Base-by-base conservation (phyloP, 495 filamentous ascomycete species). In the Penicillium salamii region DNA sequence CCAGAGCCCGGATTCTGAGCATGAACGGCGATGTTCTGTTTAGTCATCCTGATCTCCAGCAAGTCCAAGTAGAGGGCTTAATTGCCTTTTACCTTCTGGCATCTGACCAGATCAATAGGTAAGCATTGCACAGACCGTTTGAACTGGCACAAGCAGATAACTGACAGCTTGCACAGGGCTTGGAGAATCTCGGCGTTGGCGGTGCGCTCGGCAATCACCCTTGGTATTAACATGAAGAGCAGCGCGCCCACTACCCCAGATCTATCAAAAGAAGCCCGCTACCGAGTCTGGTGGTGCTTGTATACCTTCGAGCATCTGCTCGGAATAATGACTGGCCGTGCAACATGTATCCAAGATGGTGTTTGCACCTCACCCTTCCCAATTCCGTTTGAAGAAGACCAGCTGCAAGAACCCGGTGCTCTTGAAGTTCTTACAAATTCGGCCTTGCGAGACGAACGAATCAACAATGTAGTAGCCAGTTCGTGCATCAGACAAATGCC, bases 201-300 rank as follows among this genome's bases (percentile, higher is more conserved):
- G 18, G 65, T 87, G 36, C 78, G 85, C 17, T 77, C 79, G 49
- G 81, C 79, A 7, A 73, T 81, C 36, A 77, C 78, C 2, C 72
- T 87, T 9, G 84, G 83, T 7, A 70, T 88, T 17, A 83, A 87
- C 54, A 69, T 86, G 56, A 81, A 82, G 32, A 87, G 77, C 52
- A 76, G 78, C 19, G 78, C 74, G 38, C 67, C 71, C 14, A 59
- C 66, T 2, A 72, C 81, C 1, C 53, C 70, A 7, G 72, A 78
- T 46, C 56, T 72, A 11, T 75, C 83, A n/a, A 83, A 80, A 55
- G 84, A 87, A 55, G 71, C 78, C 41, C 76, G 83, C 35, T 77
- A 82, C 41, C 78, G 80, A 32, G 73, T 86, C 14, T 87, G 83
- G 83, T 87, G 82, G 78, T 79, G 81, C 28, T 52, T 87, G 3